Conservation (phyloP, 148 eudicot genomes). For the Diospyros kaki region DNA sequence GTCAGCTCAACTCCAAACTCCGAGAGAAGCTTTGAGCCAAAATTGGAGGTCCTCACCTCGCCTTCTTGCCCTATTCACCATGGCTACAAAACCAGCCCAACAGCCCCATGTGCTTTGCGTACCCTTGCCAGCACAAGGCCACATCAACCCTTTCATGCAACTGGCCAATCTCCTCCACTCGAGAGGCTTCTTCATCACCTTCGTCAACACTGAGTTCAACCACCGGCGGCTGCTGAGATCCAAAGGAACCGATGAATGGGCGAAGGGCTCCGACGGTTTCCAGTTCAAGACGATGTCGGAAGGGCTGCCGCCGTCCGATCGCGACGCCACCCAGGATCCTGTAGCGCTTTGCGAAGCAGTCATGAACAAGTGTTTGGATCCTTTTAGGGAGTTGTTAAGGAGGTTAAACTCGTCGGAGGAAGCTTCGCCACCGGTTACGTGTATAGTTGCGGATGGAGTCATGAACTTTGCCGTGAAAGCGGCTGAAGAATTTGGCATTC, state of each 20-base stretch:
- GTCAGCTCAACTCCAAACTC: no score
- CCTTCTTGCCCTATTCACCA: no score
- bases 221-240: slow-evolving; percentile 51
- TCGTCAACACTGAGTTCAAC: slow-evolving; percentile 53
- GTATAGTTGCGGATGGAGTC: slow-evolving; percentile 46
- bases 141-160: slow-evolving; percentile 58
- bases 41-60: no score
- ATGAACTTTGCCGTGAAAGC: slow-evolving; percentile 49
- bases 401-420: slow-evolving; percentile 17
- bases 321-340: slow-evolving; percentile 45
- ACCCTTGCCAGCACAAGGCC: slow-evolving; percentile 70
- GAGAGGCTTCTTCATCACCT: slow-evolving; percentile 55
- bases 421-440: slow-evolving; percentile 40
- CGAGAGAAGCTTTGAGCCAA: no score
- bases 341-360: slow-evolving; percentile 34
- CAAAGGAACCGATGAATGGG: slow-evolving; percentile 21
- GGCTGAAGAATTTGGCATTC: slow-evolving; percentile 43
- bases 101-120: slow-evolving; percentile 53
- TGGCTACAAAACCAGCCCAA: background rate
- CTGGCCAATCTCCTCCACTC: slow-evolving; percentile 52
- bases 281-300: slow-evolving; percentile 55
- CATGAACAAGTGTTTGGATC: slow-evolving; percentile 23
- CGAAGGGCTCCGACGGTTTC: slow-evolving; percentile 45
- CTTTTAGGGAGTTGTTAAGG: slow-evolving; percentile 31
- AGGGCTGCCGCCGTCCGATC: slow-evolving; percentile 45